A percentile compares a stretch with the other conserved stretches of the same genome.
phyloP scores from a whole-genome alignment of 345 rosid genomes.

The Geranium brycei region DNA sequence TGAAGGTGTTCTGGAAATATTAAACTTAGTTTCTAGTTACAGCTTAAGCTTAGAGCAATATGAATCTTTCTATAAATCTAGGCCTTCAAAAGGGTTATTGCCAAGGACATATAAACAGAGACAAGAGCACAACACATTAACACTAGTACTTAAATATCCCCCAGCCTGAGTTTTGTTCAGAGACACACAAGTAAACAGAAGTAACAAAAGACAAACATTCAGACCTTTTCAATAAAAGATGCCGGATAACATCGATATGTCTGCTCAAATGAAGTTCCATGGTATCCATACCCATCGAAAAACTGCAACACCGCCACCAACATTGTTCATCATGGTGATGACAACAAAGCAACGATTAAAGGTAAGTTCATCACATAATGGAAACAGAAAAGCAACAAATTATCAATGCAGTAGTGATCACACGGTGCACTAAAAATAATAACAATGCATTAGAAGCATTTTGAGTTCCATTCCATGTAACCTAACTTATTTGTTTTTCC shows the following conservation, averaged over 20 bases:
- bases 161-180: neutral
- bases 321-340: neutral
- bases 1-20: neutral
- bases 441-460: too few species aligned
- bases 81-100: neutral
- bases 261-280: slow-evolving; percentile 92
- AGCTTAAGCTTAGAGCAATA: neutral
- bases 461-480: too few species aligned
- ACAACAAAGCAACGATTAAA: neutral
- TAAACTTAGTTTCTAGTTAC: neutral
- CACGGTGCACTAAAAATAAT: too few species aligned
- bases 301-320: slow-evolving; percentile 30
- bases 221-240: slow-evolving; percentile 96
- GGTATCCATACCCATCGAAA: slow-evolving; percentile 81
- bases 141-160: neutral
- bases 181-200: neutral
- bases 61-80: neutral
- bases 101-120: neutral
- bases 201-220: neutral
- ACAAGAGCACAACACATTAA: neutral
- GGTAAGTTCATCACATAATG: neutral
- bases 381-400: neutral
- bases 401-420: neutral
- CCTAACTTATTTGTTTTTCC: too few species aligned
- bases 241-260: slow-evolving; percentile 93